These are phyloP conservation scores for Liriodendron chinense DNA, from an alignment of 164 flowering plant species.

Conservation along the genomic window DNA sequence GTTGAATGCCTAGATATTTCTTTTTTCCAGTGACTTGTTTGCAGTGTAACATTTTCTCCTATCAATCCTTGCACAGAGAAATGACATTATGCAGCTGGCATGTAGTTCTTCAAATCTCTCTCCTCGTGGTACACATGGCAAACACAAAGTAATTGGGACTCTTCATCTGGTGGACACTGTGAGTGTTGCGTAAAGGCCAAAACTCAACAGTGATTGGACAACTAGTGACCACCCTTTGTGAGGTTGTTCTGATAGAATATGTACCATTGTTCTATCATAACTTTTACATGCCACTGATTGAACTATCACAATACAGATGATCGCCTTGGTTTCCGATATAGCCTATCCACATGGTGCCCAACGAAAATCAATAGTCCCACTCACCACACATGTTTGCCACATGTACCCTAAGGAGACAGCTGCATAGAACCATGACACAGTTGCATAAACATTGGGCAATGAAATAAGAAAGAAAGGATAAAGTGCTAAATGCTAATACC, in stretches of 20 bases:
- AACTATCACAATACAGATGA: neutral
- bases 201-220: neutral
- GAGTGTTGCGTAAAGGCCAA: neutral
- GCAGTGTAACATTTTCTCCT: neutral
- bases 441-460: too few species aligned
- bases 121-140: neutral
- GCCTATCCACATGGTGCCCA: neutral
- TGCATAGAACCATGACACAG: neutral
- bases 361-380: neutral
- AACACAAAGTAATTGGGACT: neutral
- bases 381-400: neutral
- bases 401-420: neutral
- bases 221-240: neutral
- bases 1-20: neutral
- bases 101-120: too few species aligned
- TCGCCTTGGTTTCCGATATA: neutral
- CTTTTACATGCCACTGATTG: neutral
- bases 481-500: too few species aligned
- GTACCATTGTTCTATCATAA: neutral
- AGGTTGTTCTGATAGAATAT: neutral
- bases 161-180: neutral
- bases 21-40: neutral
- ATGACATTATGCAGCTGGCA: neutral
- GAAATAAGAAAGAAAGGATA: neutral
- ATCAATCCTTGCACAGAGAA: neutral